Evolutionary conservation across 495 filamentous ascomycete species (phyloP).

Genomic region (Physcia stellaris): DNA sequence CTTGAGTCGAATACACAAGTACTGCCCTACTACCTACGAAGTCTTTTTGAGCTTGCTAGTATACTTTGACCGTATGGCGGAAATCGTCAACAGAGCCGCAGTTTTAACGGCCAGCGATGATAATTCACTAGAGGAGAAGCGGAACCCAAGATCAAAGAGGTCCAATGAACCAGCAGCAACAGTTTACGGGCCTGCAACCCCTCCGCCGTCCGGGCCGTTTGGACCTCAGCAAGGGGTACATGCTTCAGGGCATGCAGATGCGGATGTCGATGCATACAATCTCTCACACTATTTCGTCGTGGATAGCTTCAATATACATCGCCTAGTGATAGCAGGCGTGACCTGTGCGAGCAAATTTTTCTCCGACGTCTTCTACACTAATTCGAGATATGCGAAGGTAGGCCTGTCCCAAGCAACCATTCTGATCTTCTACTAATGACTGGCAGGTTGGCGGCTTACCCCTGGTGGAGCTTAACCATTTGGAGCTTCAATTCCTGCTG

Average conservation of each 20-base stretch:
- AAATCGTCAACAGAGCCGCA: constrained; percentile 72
- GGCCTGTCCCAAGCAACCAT: constrained; percentile 13
- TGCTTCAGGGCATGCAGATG: constrained; percentile 22
- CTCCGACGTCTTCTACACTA: constrained; percentile 98
- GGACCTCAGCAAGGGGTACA: constrained; percentile 2
- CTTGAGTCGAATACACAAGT: constrained; percentile 92
- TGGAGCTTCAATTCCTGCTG: constrained; percentile 92
- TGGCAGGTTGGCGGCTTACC: constrained; percentile 85
- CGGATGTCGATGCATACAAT: constrained; percentile 29
- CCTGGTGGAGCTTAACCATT: constrained; percentile 90
- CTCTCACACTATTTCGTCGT: constrained; percentile 86
- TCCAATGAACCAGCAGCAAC: neutral
- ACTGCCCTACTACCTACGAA: constrained; percentile 97
- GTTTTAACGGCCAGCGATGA: constrained; percentile 33
- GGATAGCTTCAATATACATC: constrained; percentile 98
- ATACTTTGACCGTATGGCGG: constrained; percentile 99
- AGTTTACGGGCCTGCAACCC: constrained; percentile 1
- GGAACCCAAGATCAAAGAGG: constrained; percentile 12
- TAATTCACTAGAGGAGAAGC: constrained; percentile 25
- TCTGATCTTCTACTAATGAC: constrained; percentile 7
- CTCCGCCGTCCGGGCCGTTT: constrained; percentile 2
- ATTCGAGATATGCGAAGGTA: constrained; percentile 98
- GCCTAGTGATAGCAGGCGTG: constrained; percentile 91
- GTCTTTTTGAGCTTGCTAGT: constrained; percentile 91
- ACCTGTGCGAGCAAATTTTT: constrained; percentile 99